Percentiles rank a stretch among this genome's conserved stretches.
Evolutionary conservation across 306 rosid species (phyloP).

Genomic region (Vigna angularis): DNA sequence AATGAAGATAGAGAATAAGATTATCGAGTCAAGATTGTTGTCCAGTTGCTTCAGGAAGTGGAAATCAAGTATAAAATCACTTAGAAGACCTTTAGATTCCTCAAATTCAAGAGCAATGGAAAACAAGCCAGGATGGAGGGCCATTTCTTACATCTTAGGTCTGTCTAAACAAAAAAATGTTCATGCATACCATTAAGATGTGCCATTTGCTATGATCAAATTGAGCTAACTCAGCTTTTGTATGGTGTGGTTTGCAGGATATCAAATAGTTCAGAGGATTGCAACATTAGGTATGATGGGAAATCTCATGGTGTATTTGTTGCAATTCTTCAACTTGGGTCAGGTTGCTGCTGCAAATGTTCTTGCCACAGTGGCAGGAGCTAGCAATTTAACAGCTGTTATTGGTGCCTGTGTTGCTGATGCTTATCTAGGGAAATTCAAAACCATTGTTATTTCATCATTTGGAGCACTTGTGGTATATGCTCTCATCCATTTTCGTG

Average conservation of each 20-base stretch:
- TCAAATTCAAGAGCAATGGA: not conserved
- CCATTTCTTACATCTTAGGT: constrained; percentile 50
- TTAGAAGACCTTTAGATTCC: not conserved
- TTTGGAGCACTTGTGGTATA: constrained; percentile 47
- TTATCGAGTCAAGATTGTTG: not conserved
- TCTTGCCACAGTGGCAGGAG: constrained; percentile 20
- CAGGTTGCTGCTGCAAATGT: constrained; percentile 54
- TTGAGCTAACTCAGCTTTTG: not conserved
- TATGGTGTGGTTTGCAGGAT: constrained; percentile 40
- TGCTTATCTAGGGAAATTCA: constrained; percentile 48
- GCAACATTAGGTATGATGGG: constrained; percentile 42
- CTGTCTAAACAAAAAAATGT: not conserved
- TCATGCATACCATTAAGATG: not conserved
- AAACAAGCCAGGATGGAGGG: constrained; percentile 42
- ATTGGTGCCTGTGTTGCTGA: constrained; percentile 53
- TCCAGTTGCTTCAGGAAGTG: not conserved
- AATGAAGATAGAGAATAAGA: constrained; percentile 2
- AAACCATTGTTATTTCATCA: constrained; percentile 48
- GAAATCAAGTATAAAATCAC: not conserved
- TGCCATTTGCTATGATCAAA: not conserved
- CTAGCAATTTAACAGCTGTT: constrained; percentile 32
- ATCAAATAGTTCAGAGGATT: constrained; percentile 47
- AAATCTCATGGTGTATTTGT: constrained; percentile 50
- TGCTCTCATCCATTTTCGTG: not conserved
- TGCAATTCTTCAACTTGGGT: constrained; percentile 42